These are phyloP conservation scores for Tillandsia leiboldiana DNA, from an alignment of 176 grass and related monocot species.

Conservation along the genomic window DNA sequence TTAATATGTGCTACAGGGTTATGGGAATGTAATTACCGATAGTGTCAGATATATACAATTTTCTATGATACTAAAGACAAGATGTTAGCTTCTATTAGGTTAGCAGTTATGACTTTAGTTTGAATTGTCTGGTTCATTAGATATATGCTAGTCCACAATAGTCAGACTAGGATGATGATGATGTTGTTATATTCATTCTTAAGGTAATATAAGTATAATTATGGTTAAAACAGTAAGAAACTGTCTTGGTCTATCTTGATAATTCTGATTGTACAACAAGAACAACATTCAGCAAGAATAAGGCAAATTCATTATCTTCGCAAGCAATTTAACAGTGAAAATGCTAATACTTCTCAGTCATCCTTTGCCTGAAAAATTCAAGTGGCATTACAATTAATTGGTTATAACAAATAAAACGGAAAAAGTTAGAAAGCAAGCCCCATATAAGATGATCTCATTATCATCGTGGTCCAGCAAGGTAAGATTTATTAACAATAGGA, in stretches of 20 bases:
- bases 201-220: no score
- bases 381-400: background rate
- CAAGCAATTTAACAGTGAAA: background rate
- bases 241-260: no score
- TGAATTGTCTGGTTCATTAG: background rate
- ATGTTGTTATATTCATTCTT: background rate
- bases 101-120: background rate
- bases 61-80: background rate
- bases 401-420: background rate
- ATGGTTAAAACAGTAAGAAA: no score
- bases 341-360: background rate
- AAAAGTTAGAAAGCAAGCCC: background rate
- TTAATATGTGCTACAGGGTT: background rate
- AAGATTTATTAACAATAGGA: background rate
- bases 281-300: background rate
- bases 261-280: no score
- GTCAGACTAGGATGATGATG: background rate
- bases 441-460: background rate
- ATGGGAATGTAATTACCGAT: background rate
- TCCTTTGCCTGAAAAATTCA: background rate
- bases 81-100: conserved; percentile 1
- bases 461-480: background rate
- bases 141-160: background rate
- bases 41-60: background rate
- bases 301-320: background rate